Percentiles rank a stretch among this genome's conserved stretches.
phyloP scores from a whole-genome alignment of 75 land plant genomes.

The Ceratopteris richardii region DNA sequence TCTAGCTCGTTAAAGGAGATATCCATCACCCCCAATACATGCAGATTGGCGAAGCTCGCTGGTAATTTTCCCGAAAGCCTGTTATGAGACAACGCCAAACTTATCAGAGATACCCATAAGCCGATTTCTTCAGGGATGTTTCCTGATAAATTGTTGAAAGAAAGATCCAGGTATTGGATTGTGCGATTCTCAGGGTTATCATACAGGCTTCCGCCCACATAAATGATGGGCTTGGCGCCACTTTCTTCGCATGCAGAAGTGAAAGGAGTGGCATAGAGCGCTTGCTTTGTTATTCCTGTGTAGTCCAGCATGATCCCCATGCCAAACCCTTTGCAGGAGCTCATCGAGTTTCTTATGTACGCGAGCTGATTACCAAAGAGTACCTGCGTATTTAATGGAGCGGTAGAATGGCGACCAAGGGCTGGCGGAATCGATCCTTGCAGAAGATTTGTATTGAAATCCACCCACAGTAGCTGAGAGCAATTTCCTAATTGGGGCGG shows the following conservation, averaged over 20 bases:
- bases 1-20: conserved; percentile 51
- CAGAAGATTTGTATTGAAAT: conserved; percentile 57
- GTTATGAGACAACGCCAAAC: conserved; percentile 24
- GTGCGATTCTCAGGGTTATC: conserved; percentile 43
- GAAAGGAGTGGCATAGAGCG: conserved; percentile 29
- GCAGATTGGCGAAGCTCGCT: conserved; percentile 51
- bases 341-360: conserved; percentile 60
- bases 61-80: conserved; percentile 48
- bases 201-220: conserved; percentile 51
- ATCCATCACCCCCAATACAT: conserved; percentile 63
- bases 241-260: conserved; percentile 55
- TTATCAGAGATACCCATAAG: conserved; percentile 45
- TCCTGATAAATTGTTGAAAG: conserved; percentile 30
- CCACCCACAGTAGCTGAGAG: conserved; percentile 66
- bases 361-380: conserved; percentile 61
- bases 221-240: conserved; percentile 22
- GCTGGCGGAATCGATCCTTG: conserved; percentile 49
- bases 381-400: conserved; percentile 25
- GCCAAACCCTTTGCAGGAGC: conserved; percentile 64
- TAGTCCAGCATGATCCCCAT: conserved; percentile 73
- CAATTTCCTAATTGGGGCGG: conserved; percentile 34
- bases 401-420: conserved; percentile 46
- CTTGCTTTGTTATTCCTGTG: conserved; percentile 50
- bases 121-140: conserved; percentile 40
- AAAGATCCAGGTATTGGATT: conserved; percentile 22